A percentile compares a stretch with the other conserved stretches of the same genome.
phyloP scores from a whole-genome alignment of 1,139 yeast species.

The Diutina rugosa region DNA sequence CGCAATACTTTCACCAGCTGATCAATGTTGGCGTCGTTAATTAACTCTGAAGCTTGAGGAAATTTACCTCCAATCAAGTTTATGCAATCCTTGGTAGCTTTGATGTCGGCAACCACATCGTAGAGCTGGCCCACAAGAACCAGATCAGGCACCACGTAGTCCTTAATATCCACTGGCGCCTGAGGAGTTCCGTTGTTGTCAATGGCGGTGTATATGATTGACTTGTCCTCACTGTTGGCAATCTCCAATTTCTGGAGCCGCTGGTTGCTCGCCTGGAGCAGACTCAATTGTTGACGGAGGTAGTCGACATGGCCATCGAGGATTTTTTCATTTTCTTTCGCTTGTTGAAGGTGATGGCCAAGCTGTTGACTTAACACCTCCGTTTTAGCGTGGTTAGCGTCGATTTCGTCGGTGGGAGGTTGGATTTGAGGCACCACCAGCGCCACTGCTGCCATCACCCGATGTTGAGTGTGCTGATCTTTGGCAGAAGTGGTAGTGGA shows the following conservation, averaged over 20 bases:
- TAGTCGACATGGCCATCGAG: conserved; percentile 21
- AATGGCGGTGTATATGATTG: not conserved
- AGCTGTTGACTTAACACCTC: conserved; percentile 18
- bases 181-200: not conserved
- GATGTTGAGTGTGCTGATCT: not conserved
- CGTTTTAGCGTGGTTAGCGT: not conserved
- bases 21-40: conserved; percentile 29
- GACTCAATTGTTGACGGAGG: conserved; percentile 17
- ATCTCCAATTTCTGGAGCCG: conserved; percentile 8
- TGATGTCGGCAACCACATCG: conserved; percentile 50
- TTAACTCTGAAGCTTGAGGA: conserved; percentile 18
- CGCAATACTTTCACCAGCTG: conserved; percentile 45
- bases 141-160: conserved; percentile 29
- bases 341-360: conserved; percentile 24
- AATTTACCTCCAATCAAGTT: conserved; percentile 45
- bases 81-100: conserved; percentile 56
- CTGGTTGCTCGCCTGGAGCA: conserved; percentile 14
- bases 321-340: conserved; percentile 21
- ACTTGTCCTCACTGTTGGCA: not conserved
- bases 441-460: not conserved
- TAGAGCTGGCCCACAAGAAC: conserved; percentile 38
- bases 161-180: conserved; percentile 13
- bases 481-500: not conserved
- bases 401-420: not conserved
- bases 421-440: not conserved